phyloP scores from a whole-genome alignment of 441 rosid genomes.

The Jatropha multifida region DNA sequence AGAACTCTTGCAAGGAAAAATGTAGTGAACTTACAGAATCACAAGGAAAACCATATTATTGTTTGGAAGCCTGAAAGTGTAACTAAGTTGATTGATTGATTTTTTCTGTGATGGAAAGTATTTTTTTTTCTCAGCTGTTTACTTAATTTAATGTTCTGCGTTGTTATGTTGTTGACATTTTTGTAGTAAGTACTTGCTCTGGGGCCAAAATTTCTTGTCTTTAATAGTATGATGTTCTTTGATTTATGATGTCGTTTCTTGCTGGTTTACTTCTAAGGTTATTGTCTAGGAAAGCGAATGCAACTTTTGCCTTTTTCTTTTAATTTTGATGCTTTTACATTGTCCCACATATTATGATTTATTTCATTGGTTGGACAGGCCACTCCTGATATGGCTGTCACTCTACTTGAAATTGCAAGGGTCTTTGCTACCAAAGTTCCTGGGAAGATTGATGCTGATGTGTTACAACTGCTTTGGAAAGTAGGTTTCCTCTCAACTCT shows the following conservation, averaged over 20 bases:
- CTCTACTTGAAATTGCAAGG: conserved; percentile 98
- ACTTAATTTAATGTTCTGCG: not conserved
- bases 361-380: conserved; percentile 54
- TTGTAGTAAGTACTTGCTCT: not conserved
- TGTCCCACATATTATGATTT: not conserved
- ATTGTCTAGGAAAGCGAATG: conserved; percentile 4
- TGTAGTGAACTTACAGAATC: not conserved
- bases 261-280: conserved; percentile 5
- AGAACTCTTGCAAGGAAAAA: not conserved
- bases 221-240: not conserved
- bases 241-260: not conserved
- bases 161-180: not conserved
- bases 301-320: not conserved
- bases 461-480: conserved; percentile 95
- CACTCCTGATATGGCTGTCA: conserved; percentile 99
- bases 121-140: not conserved
- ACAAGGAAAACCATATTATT: not conserved
- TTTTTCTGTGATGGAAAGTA: not conserved
- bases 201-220: not conserved
- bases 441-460: conserved; percentile 99
- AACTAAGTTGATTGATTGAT: too few species aligned
- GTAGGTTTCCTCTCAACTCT: conserved; percentile 41
- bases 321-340: not conserved
- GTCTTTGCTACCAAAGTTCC: conserved; percentile 99
- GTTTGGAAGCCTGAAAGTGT: not conserved